These are phyloP conservation scores for Bothriochloa decipiens DNA, from an alignment of 176 grass and related monocot genomes.

Conservation along the genomic window DNA sequence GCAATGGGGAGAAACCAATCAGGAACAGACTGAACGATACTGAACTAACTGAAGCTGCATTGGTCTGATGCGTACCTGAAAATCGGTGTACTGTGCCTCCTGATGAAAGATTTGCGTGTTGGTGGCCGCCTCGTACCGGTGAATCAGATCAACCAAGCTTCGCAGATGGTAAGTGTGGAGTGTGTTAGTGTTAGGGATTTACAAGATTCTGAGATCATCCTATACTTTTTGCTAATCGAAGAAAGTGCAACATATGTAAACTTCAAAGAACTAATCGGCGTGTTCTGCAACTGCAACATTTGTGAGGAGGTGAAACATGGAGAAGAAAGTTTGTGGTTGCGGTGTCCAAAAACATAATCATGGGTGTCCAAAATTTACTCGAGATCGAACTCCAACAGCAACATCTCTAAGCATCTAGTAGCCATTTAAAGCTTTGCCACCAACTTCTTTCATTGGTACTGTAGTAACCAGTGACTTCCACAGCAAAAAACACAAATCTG, in stretches of 20 bases:
- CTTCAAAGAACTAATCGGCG: neutral
- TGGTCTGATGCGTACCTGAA: conserved; percentile 5
- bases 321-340: too few relatives aligned
- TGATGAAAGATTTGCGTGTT: conserved; percentile 38
- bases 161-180: neutral
- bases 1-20: neutral
- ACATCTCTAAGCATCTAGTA: too few relatives aligned
- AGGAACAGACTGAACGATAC: neutral
- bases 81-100: neutral
- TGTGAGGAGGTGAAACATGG: too few relatives aligned
- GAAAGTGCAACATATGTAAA: too few relatives aligned
- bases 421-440: too few relatives aligned
- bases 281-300: neutral
- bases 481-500: too few relatives aligned
- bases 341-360: too few relatives aligned
- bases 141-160: conserved; percentile 61
- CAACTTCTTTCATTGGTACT: too few relatives aligned
- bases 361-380: too few relatives aligned
- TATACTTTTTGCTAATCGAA: too few relatives aligned
- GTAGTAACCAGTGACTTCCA: too few relatives aligned
- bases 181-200: neutral
- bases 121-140: conserved; percentile 41
- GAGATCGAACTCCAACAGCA: too few relatives aligned
- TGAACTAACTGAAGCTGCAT: neutral
- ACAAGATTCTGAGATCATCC: neutral